These are phyloP conservation scores for Lasiodiplodia sp. DNA, from an alignment of 2,329 filamentous ascomycete species.

Conservation along the genomic window DNA sequence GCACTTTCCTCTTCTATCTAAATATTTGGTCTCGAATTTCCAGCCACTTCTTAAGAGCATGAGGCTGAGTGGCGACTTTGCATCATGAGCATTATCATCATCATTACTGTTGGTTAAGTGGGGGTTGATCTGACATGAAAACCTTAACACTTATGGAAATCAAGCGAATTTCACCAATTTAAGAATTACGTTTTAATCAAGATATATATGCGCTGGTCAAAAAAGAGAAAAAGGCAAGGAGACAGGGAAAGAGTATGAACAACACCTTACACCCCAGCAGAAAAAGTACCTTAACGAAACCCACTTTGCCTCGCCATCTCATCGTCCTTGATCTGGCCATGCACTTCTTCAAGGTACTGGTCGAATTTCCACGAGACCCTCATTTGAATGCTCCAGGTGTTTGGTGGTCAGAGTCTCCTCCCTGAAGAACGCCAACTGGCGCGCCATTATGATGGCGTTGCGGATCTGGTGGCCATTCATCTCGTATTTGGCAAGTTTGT, in stretches of 20 bases:
- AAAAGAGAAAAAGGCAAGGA: neutral
- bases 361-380: neutral
- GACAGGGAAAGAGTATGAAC: neutral
- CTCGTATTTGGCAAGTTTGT: slow-evolving; percentile 48
- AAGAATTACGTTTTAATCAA: neutral
- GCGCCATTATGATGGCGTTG: slow-evolving; percentile 49
- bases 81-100: no score
- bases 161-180: no score
- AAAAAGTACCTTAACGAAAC: neutral
- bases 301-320: neutral
- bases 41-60: no score
- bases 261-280: neutral
- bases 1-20: no score
- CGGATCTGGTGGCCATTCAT: slow-evolving; percentile 63
- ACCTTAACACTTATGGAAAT: no score
- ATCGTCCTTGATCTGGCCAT: neutral
- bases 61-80: no score
- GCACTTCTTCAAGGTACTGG: neutral
- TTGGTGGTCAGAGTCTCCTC: neutral
- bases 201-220: neutral
- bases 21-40: no score
- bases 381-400: neutral
- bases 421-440: slow-evolving; percentile 39
- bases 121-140: no score
- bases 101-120: no score